Evolutionary conservation across 495 filamentous ascomycete species (phyloP), one percentile per base, ranked within the genome.

Genomic region (Penicillium manginii): DNA sequence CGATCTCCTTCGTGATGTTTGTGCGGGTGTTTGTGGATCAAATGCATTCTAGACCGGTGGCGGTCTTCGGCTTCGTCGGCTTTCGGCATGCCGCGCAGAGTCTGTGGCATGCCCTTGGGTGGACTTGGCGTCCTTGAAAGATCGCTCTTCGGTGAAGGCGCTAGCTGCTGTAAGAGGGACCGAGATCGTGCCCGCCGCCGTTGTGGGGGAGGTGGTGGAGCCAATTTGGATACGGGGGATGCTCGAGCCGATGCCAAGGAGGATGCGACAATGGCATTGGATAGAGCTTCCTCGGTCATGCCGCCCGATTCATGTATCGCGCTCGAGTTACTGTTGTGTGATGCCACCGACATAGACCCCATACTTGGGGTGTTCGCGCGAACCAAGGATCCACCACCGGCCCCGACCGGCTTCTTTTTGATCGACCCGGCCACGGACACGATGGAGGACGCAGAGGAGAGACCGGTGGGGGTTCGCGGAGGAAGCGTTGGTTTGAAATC

Each of bases 1-100:
- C 92, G 85, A 39, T 90, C 83, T 3, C 92, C 93, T 71, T 98
- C 93, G 65, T 90, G 87, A 68, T 97, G 92, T 61, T 93, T 91
- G 70, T 98, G 85, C 2, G 85, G 87, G 60, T 89, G 87, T 63
- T 88, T 88, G 72, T 76, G 84, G 70, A 83, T 80, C 15, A 84
- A 74, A 31, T 79, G 79, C 50, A 78, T 81, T 55, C 76, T 73
- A 31, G 76, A 68, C 31, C 72, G 78, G 33, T 67, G 73, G 29
- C 68, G 73, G 18, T 79, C 59, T 14, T 85, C 83, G 50, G 87
- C 83, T 21, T 88, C 84, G 8, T 87, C 84, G 37, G 79, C 74
- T 33, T 83, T 79, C 12, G 76, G 70, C 3, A 83, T 80, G 45
- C 84, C 78, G 43, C 93, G 90, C 59, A 96, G 82, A 1, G 93